A percentile compares a stretch with the other conserved stretches of the same genome.
phyloP scores from a whole-genome alignment of 352 stramenopile species.

The Phytophthora cryptogea region DNA sequence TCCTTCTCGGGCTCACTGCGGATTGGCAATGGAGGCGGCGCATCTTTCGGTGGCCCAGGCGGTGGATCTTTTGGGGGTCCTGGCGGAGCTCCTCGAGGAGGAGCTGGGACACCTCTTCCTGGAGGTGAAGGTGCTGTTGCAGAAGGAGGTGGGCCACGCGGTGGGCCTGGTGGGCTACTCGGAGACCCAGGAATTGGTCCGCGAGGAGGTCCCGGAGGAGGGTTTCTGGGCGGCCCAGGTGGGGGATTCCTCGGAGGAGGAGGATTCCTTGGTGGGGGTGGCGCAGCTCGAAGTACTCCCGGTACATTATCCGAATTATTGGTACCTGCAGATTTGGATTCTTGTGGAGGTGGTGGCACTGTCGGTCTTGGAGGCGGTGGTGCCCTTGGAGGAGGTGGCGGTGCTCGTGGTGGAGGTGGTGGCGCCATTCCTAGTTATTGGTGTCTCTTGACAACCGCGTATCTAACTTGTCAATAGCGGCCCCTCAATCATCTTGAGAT shows the following conservation, averaged over 20 bases:
- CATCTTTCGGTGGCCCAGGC: slow-evolving; percentile 54
- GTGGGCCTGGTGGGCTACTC: slow-evolving; percentile 27
- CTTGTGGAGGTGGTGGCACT: slow-evolving; percentile 18
- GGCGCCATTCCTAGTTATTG: slow-evolving; percentile 20
- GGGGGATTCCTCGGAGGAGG: slow-evolving; percentile 1
- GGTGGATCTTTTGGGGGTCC: slow-evolving; percentile 51
- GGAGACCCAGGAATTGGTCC: slow-evolving; percentile 23
- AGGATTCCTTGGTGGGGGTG: slow-evolving; percentile 7
- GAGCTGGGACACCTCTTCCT: slow-evolving; percentile 3
- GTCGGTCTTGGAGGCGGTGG: slow-evolving; percentile 27
- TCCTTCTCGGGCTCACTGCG: slow-evolving; percentile 8
- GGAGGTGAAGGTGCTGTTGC: neutral
- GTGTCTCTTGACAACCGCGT: slow-evolving; percentile 1
- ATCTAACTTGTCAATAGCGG: slow-evolving; percentile 12
- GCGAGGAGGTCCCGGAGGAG: slow-evolving; percentile 3
- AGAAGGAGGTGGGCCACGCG: slow-evolving; percentile 8
- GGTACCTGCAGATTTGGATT: slow-evolving; percentile 5
- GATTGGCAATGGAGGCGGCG: slow-evolving; percentile 34
- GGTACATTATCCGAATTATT: slow-evolving; percentile 1
- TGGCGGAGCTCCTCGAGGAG: slow-evolving; percentile 47
- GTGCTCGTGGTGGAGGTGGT: slow-evolving; percentile 16
- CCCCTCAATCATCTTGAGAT: too few relatives aligned
- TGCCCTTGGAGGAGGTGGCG: slow-evolving; percentile 19
- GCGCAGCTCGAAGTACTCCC: neutral
- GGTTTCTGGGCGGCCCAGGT: neutral